Base-by-base conservation (phyloP, 75 land plant species). In the Larix kaempferi region DNA sequence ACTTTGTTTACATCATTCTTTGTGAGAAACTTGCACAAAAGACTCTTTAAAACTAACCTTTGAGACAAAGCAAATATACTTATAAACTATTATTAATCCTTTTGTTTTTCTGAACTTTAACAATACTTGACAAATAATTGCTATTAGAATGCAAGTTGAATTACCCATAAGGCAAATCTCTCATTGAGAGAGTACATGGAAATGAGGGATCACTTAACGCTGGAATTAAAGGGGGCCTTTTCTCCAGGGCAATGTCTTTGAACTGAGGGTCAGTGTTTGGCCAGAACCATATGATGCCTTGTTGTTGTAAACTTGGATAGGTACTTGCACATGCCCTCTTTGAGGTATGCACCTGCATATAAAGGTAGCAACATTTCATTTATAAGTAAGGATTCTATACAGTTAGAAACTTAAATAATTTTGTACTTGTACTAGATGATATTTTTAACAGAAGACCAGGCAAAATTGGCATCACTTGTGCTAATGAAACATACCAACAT, bases 241-340 rank as follows among this genome's bases (percentile, higher is more conserved):
- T 90, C 71, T 74, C 78, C 71, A 59, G 56, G 33, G 82, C 64
- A 52, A 82, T 87, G 56, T 87, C 87, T 78, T 87, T 80, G 79
- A 62, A 78, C 7, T 79, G 83, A 37, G 87, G 82, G 52, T 82
- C 82, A 35, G 84, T 41, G 56, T 80, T 86, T 72, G 89, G 88
- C 90, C 93, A 91, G 78, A 91, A 91, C 95, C 95, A 93, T 12
- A 93, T 75, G 75, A 93, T 87, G 41, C 87, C 91, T 81, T 93
- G 80, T 57, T 93, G 95, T 59, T 86, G 91, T 58, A 77, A 72
- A 79, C 89, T 83, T 49, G 91, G 93, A 86, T 93, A 93, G 29
- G 80, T 88, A 59, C 85, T 64, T 66, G 75, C 93, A 84, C 95
- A 91, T 26, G 95, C 93, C 62, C 82, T 82, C 65, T 84, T 80